Evolutionary conservation across 2,329 filamentous ascomycete genomes (phyloP), one percentile per base, ranked within the genome.

Genomic region (Diaporthe vexans): DNA sequence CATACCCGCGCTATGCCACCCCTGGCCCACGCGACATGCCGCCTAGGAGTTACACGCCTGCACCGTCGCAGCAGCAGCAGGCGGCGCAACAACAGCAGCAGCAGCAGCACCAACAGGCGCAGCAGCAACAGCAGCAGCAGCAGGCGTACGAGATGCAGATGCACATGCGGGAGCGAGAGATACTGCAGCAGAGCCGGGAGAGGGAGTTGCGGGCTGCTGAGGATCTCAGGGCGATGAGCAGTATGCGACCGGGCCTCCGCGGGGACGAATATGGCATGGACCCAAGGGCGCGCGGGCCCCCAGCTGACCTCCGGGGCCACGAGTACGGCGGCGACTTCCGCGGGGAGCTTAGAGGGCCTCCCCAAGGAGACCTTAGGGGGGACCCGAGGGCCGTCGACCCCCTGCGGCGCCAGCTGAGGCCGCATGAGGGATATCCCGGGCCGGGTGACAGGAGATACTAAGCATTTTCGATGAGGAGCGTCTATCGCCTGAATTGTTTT

Each of bases 391-490:
- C 19, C 13, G n/a, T 52, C 15, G 74, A 75, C n/a, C 74, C 63
- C 6, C 46, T 73, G 4, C 68, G 74, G 29, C 63, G 71, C 13
- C 71, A 75, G 71, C 43, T 75, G 56, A 61, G 74, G 58, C 74
- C 74, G 21, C 74, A 75, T 7, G 74, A 75, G 15, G 74, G 63
- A 17, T 75, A 75, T 10, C 74, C 72, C 21, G 71, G 70, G 9
- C 74, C 74, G 35, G 46, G 67, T 29, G 74, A 75, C 5, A 71
- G 74, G 51, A 75, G 74, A 52, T 75, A 73, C 54, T 76, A 57
- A 56, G 26, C 9, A 26, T 46, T 10, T 37, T 15, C 17, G 19
- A n/a, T 26, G 9, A 68, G 46, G 48, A n/a, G 40, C 26, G 9
- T 3, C 40, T 8, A 26, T 21, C 11, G 4, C 33, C 35, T 15